A percentile compares a stretch with the other conserved stretches of the same genome.
Conservation (phyloP, 495 filamentous ascomycete species). For the Lasiosphaeriaceae sp. region DNA sequence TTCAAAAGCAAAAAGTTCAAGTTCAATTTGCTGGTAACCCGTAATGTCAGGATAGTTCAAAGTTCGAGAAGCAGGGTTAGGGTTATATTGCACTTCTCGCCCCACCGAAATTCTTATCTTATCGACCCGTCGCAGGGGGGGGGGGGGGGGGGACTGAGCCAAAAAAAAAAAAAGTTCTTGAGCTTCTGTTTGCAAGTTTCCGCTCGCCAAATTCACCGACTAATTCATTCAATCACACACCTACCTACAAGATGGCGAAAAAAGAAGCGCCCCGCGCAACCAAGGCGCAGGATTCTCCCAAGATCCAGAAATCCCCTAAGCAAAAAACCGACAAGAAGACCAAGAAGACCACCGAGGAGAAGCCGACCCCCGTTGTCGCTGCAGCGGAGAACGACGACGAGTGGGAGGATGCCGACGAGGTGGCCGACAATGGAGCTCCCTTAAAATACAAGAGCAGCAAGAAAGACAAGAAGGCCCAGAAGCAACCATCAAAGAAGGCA, state of each 20-base stretch:
- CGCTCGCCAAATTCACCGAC: too few relatives aligned
- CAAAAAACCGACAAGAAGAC: not conserved
- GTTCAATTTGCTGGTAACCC: too few relatives aligned
- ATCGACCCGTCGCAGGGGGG: slow-evolving; percentile 23
- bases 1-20: too few relatives aligned
- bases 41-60: too few relatives aligned
- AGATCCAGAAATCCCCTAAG: slow-evolving; percentile 52
- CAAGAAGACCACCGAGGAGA: not conserved
- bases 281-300: slow-evolving; percentile 48
- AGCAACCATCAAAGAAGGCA: not conserved
- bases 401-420: not conserved
- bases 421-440: not conserved
- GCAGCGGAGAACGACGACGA: not conserved
- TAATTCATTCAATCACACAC: slow-evolving; percentile 5
- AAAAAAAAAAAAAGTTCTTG: slow-evolving; percentile 33
- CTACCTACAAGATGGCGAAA: slow-evolving; percentile 24
- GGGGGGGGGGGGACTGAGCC: not conserved
- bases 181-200: not conserved
- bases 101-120: slow-evolving; percentile 26
- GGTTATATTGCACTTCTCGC: not conserved
- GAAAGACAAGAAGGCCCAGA: slow-evolving; percentile 31
- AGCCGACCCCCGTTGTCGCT: not conserved
- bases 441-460: slow-evolving; percentile 37
- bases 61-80: too few relatives aligned
- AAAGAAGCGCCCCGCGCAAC: slow-evolving; percentile 23